Percentiles rank a stretch among this genome's conserved stretches.
Evolutionary conservation across 2,329 filamentous ascomycete species (phyloP).

Genomic region (Stenocarpella maydis): DNA sequence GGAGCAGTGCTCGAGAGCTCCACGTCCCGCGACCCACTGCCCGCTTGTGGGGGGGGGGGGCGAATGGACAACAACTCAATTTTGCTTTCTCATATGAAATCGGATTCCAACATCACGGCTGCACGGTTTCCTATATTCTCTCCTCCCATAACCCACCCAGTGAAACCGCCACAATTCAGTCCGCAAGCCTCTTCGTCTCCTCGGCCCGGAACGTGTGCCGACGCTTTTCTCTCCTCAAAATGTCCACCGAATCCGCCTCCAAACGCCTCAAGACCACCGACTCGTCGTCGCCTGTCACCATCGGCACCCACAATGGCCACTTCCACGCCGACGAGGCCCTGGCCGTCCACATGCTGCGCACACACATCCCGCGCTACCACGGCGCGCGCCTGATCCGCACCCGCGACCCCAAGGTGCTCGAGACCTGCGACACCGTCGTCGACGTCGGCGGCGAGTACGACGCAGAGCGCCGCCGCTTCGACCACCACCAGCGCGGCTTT

Average conservation of each 20-base stretch:
- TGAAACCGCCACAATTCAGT: neutral
- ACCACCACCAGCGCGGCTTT: constrained; percentile 98
- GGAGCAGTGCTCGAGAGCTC: neutral
- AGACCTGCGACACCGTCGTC: constrained; percentile 90
- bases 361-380: constrained; percentile 79
- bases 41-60: constrained; percentile 21
- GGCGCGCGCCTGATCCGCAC: constrained; percentile 82
- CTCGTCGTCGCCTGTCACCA: constrained; percentile 61
- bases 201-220: constrained; percentile 51
- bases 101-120: neutral
- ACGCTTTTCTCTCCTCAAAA: constrained; percentile 48
- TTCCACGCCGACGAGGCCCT: constrained; percentile 99
- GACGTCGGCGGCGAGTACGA: constrained; percentile 98
- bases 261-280: constrained; percentile 85
- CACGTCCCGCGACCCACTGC: constrained; percentile 7
- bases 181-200: neutral
- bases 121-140: neutral
- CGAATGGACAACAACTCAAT: constrained; percentile 32
- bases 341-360: constrained; percentile 93
- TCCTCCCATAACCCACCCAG: neutral
- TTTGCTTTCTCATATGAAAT: constrained; percentile 32
- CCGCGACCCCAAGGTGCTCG: constrained; percentile 80
- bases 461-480: constrained; percentile 77
- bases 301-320: constrained; percentile 97
- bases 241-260: constrained; percentile 71